These are phyloP conservation scores for Acanthamoeba culbertsoni DNA, from an alignment of 208 protist species.

Conservation along the genomic window DNA sequence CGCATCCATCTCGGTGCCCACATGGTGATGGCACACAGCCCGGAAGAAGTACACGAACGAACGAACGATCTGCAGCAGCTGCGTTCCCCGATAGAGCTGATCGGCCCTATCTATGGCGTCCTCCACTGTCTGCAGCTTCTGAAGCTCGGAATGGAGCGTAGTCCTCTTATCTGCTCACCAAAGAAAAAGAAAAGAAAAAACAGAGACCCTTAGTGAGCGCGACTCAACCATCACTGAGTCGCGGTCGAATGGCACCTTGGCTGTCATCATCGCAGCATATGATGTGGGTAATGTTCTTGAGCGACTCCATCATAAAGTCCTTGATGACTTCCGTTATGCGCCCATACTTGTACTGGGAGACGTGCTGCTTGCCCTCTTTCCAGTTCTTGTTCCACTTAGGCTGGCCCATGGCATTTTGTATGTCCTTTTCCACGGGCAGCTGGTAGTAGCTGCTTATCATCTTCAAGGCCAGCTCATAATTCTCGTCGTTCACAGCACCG, in stretches of 20 bases:
- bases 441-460: not conserved
- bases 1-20: not conserved
- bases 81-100: not conserved
- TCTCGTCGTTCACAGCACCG: slow-evolving; percentile 11
- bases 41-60: not conserved
- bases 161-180: not conserved
- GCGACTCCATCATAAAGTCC: not conserved
- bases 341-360: slow-evolving; percentile 3
- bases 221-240: not conserved
- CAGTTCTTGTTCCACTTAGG: slow-evolving; percentile 38
- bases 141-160: not conserved
- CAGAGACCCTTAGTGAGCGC: not conserved
- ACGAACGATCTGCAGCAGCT: slow-evolving; percentile 32
- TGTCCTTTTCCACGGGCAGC: not conserved
- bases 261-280: not conserved
- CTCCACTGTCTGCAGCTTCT: not conserved
- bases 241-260: not conserved
- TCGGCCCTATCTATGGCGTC: not conserved
- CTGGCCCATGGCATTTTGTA: not conserved
- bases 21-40: not conserved
- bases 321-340: slow-evolving; percentile 8
- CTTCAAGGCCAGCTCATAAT: not conserved
- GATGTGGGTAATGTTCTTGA: not conserved
- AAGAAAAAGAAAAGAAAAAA: not conserved
- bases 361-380: not conserved